These are phyloP conservation scores for Apiospora kogelbergensis DNA, from an alignment of 2,329 filamentous ascomycete genomes.

Conservation along the genomic window DNA sequence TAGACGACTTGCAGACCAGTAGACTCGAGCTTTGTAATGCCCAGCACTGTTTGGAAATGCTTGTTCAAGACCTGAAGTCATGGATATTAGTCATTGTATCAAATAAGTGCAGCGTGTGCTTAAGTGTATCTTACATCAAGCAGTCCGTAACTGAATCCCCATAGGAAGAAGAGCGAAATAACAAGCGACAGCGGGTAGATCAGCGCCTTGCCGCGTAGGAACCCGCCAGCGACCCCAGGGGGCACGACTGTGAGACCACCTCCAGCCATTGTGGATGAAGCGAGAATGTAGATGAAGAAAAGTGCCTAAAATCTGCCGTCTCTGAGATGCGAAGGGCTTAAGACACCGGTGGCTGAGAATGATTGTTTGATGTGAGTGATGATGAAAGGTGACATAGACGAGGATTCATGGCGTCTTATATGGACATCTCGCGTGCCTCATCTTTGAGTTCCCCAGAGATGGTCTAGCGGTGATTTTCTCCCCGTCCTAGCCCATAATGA, in stretches of 20 bases:
- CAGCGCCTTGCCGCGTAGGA: constrained; percentile 37
- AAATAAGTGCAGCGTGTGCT: too few species aligned
- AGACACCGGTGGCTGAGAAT: background rate
- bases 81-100: background rate
- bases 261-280: constrained; percentile 35
- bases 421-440: background rate
- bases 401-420: background rate
- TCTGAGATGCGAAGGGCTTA: background rate
- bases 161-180: constrained; percentile 64
- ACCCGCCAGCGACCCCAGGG: constrained; percentile 37
- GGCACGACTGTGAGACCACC: constrained; percentile 38
- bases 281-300: background rate
- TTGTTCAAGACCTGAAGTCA: constrained; percentile 37
- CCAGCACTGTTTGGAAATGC: constrained; percentile 47
- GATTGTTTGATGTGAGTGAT: background rate
- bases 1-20: constrained; percentile 46
- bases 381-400: background rate
- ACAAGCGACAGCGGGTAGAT: constrained; percentile 55
- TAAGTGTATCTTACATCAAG: background rate
- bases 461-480: background rate
- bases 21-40: constrained; percentile 40
- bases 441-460: background rate
- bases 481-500: background rate
- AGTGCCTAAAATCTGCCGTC: background rate
- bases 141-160: constrained; percentile 59